These are phyloP conservation scores for Penicillium macrosclerotiorum DNA, from an alignment of 495 filamentous ascomycete genomes.

Conservation along the genomic window DNA sequence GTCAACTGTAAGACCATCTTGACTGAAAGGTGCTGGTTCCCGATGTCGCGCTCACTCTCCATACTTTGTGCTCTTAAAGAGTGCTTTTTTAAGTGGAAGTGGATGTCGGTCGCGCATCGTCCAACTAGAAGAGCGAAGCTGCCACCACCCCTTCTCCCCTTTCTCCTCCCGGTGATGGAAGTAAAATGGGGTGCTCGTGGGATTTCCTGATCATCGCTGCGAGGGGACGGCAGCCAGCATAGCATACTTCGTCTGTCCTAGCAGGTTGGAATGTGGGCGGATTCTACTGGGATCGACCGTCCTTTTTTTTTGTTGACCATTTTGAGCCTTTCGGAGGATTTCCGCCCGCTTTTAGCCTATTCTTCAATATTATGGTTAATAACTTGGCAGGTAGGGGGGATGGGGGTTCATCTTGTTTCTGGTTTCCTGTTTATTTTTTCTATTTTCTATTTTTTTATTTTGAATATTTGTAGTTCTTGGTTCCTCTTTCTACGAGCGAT, in stretches of 20 bases:
- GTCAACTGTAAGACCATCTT: too few species aligned
- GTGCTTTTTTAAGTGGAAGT: too few species aligned
- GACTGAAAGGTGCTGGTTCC: too few species aligned
- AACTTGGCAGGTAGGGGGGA: too few species aligned
- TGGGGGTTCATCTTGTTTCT: too few species aligned
- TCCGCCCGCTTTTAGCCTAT: slow-evolving; percentile 3
- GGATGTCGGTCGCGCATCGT: too few species aligned
- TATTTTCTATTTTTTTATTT: neutral
- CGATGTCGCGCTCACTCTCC: too few species aligned
- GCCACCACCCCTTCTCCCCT: neutral
- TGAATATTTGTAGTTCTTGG: too few species aligned
- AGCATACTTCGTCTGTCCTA: slow-evolving; percentile 5
- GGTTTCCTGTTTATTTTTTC: neutral
- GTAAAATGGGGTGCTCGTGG: neutral
- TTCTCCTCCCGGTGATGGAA: neutral
- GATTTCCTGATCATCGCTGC: slow-evolving; percentile 8
- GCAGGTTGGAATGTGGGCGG: slow-evolving; percentile 14
- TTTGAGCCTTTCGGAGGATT: slow-evolving; percentile 7
- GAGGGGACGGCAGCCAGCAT: neutral
- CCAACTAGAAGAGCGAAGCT: too few species aligned
- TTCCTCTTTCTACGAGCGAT: too few species aligned
- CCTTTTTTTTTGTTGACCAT: neutral
- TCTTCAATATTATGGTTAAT: too few species aligned
- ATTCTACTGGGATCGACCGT: slow-evolving; percentile 13
- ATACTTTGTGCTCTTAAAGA: too few species aligned